These are phyloP conservation scores for Dalbergia oliveri DNA, from an alignment of 306 rosid species.

Conservation along the genomic window DNA sequence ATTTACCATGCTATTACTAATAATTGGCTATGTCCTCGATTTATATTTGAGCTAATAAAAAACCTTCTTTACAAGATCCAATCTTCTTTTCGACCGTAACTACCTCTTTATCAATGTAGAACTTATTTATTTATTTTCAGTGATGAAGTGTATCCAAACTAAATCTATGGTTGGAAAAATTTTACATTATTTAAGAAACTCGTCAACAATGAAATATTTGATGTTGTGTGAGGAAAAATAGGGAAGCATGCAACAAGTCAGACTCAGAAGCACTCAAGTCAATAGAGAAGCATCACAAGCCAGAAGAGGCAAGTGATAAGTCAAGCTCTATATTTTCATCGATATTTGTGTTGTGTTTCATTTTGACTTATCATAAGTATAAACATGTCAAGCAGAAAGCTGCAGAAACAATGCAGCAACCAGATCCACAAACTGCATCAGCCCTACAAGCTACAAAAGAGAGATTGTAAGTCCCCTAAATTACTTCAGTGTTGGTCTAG, in stretches of 20 bases:
- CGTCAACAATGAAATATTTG: background rate
- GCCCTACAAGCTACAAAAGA: background rate
- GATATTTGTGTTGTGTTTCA: background rate
- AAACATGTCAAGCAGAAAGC: conserved; percentile 14
- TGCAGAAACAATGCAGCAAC: too few relatives aligned
- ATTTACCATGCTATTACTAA: background rate
- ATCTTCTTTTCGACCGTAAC: background rate
- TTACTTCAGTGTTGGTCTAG: background rate
- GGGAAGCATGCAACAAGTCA: background rate
- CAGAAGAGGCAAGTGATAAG: conserved; percentile 27
- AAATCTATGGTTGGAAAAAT: background rate
- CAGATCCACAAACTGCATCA: background rate
- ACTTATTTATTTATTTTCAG: background rate
- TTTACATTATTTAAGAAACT: background rate
- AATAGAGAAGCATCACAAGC: background rate
- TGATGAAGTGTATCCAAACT: background rate
- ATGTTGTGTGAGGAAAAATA: conserved; percentile 27
- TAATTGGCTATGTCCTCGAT: background rate
- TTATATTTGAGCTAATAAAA: background rate
- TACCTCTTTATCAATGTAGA: background rate
- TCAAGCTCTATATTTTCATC: background rate
- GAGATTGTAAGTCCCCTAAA: conserved; percentile 32
- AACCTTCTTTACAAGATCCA: background rate
- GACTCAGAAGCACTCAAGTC: background rate
- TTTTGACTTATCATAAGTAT: background rate